Conservation (phyloP, 2,329 filamentous ascomycete species). For the Penicillium frequentans region DNA sequence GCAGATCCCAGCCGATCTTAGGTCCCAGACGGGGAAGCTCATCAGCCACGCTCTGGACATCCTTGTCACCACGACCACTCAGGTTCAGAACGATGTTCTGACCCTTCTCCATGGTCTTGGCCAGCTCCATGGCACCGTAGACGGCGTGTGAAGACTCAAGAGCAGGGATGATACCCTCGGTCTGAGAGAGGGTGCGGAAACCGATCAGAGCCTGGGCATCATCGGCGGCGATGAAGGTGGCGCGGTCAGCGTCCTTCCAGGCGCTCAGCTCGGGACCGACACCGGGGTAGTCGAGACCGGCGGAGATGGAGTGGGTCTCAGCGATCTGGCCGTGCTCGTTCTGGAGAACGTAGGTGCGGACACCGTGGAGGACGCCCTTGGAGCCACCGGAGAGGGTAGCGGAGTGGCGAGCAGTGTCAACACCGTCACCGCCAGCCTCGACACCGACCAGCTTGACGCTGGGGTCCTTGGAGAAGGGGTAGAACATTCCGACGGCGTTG, state of each 20-base stretch:
- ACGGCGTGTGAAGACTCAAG: conserved; percentile 92
- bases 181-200: conserved; percentile 79
- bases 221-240: conserved; percentile 86
- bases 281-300: conserved; percentile 94
- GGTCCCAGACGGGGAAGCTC: conserved; percentile 86
- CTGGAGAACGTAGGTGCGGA: conserved; percentile 93
- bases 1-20: conserved; percentile 73
- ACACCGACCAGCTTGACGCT: conserved; percentile 88
- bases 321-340: conserved; percentile 88
- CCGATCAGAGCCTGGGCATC: conserved; percentile 87
- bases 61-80: conserved; percentile 93
- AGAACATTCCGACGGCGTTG: conserved; percentile 98
- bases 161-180: conserved; percentile 96
- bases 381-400: conserved; percentile 83
- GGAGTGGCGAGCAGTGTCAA: conserved; percentile 81
- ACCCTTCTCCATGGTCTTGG: conserved; percentile 86
- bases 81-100: conserved; percentile 93
- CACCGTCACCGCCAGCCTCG: conserved; percentile 89
- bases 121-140: conserved; percentile 82
- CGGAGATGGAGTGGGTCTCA: conserved; percentile 95
- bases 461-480: conserved; percentile 83
- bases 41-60: conserved; percentile 96
- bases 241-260: conserved; percentile 89
- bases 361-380: conserved; percentile 93
- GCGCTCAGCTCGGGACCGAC: conserved; percentile 87